Evolutionary conservation across 2,329 filamentous ascomycete species (phyloP), one percentile per base, ranked within the genome.

Genomic region (Talaromyces sp.): DNA sequence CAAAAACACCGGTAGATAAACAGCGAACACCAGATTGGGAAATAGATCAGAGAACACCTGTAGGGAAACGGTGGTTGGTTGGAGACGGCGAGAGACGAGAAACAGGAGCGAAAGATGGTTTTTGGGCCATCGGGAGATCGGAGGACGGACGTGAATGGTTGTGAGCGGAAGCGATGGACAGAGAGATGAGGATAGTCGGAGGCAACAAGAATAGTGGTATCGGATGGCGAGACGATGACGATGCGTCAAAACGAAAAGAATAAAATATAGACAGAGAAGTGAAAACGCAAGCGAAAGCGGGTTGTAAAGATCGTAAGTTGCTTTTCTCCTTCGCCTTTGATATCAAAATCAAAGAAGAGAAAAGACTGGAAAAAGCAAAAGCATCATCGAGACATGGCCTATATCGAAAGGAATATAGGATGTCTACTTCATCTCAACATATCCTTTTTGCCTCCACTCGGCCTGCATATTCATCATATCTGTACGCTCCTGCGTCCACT

Each of bases 401-500:
- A 51, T 51, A 51, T 51, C 11, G 4, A 45, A 22, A 29, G n/a
- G 27, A 1, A 13, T 27, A 63, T 19, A 25, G 19, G 19, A 25
- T 45, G 38, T 53, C 59, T 66, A 66, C 64, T 63, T 66, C 64
- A 66, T 58, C 61, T 66, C 61, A 34, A 67, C 63, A 38, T 72
- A 79, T 66, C 76, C 76, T 51, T 71, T 75, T 64, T 75, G 71
- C 59, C 73, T 78, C 78, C 78, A 80, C 49, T 76, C 72, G 22
- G 71, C 68, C 68, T 79, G 77, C 70, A 72, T 75, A 65, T 75
- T 75, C 70, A 75, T 72, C 71, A 76, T 76, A 61, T 78, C 76
- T n/a, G 69, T 75, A 51, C 76, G 77, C 62, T 79, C 75, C n/a
- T 68, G 68, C 67, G 70, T 68, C 75, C 80, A 84, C 59, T 80